Base-by-base conservation (phyloP, 208 protist genomes). In the Trypanosoma conorhini region DNA sequence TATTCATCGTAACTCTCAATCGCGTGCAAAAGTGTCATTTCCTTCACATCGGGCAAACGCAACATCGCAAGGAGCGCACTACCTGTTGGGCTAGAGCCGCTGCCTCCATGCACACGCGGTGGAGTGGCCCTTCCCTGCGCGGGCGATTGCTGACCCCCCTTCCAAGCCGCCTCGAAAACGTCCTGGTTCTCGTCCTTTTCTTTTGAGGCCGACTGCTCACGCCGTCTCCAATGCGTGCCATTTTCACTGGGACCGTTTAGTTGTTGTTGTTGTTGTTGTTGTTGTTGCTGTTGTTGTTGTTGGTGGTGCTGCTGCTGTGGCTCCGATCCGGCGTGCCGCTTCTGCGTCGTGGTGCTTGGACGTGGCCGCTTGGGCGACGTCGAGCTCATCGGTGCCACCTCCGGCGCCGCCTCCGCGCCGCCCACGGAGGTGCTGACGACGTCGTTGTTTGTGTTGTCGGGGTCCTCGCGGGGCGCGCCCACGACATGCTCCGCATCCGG, bases 41-140 rank as follows among this genome's bases (percentile, higher is more conserved):
- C 89, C 70, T 90, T 91, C 44, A 95, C 80, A 55, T 95, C 89
- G 8, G 89, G 87, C 46, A 95, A 61, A 24, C 80, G 80, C 46
- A 95, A 80, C 72, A 92, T 80, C 9, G 82, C 70, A 24, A 92
- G 68, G 42, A 95, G 74, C 21, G 79, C 79, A 24, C 75, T 86
- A 12, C 79, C 69, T 38, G 67, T 86, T 42, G 85, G 72, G 31
- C 55, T 40, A 19, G 56, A 31, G 5, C 50, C 55, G 52, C 60
- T 67, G 3, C 19, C 73, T 44, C n/a, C 58, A n/a, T 44, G n/a
- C n/a, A 42, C 3, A 33, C 50, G 68, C 24, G 50, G 8, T 33
- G 50, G 8, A 66, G 7, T 28, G 19, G 5, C 10, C 17, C 54
- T 63, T 12, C 66, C 56, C 22, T 13, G n/a, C 26, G 38, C 3